Base-by-base conservation (phyloP, 129 eudicot genomes). In the Chrysanthemum seticuspe region DNA sequence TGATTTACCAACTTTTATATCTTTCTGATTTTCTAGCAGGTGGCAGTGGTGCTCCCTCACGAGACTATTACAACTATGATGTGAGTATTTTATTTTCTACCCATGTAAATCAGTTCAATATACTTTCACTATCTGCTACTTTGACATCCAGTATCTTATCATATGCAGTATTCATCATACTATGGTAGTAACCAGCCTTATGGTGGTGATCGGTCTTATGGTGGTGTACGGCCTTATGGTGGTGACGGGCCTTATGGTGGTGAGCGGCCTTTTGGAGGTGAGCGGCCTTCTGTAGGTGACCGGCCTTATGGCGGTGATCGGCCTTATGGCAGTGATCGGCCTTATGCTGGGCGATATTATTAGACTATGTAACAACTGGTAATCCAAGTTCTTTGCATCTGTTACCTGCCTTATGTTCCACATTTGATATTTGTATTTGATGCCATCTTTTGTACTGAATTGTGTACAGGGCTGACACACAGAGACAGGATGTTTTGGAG, bases 31-130 rank as follows among this genome's bases (percentile, higher is more conserved):
- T 76, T 75, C 53, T 50, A 80, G 95, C 85, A 77, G 81, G 91
- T 60, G 85, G 85, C 31, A 74, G 82, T 61, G 81, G 89, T 57
- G 72, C 62, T 16, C 79, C 75, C 51, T 73, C 85, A 76, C 93
- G 82, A 73, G 91, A 85, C 71, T 87, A 87, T 74, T 86, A 91
- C 85, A 89, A 86, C 68, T 69, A 87, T 62, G 87, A 91, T 55
- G 97, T 87, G 69, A 76, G 79, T 61, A 13, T 62, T 64, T 10
- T 16, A 13, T 65, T 47, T 25, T 48, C 2, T 1, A 36, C 73
- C 34, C 71, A 34, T 69, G 14, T 69, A 59, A 13, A 61, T 7
- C 63, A 55, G 25, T 53, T 75, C n/a, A 63, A 49, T 48, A n/a
- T 80, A 40, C 55, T 63, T 2, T 52, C 47, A 54, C 3, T 4